A percentile compares a stretch with the other conserved stretches of the same genome.
phyloP scores from a whole-genome alignment of 306 rosid genomes.

The Fragaria nilgerrensis region DNA sequence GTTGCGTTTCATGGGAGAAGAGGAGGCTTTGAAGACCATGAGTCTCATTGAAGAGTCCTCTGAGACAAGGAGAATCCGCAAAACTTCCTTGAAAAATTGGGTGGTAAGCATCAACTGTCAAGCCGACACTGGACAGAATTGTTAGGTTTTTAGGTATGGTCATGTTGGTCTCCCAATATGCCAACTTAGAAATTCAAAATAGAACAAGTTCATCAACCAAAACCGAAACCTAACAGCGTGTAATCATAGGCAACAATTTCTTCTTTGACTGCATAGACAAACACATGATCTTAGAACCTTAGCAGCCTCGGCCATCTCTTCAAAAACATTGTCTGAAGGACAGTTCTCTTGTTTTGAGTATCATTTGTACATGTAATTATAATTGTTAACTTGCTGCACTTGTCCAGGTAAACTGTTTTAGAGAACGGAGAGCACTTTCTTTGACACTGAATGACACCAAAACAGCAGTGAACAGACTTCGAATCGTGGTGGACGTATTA shows the following conservation, averaged over 20 bases:
- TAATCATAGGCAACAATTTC: background rate
- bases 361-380: background rate
- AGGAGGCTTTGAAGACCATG: conserved; percentile 62
- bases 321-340: background rate
- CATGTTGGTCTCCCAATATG: background rate
- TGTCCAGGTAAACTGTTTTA: conserved; percentile 76
- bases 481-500: conserved; percentile 60
- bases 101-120: conserved; percentile 58
- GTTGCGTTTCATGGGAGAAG: conserved; percentile 79
- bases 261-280: background rate
- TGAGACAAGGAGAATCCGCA: conserved; percentile 57
- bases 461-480: conserved; percentile 90
- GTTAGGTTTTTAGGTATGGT: background rate
- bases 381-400: background rate
- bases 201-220: background rate
- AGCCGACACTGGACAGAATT: background rate
- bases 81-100: conserved; percentile 79
- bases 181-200: background rate
- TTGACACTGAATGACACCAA: conserved; percentile 89
- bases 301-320: background rate
- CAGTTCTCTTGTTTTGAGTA: background rate
- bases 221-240: background rate
- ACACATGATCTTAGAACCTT: background rate
- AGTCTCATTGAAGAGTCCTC: conserved; percentile 77
- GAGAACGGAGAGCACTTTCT: conserved; percentile 94